A percentile compares a stretch with the other conserved stretches of the same genome.
Evolutionary conservation across 2,329 filamentous ascomycete species (phyloP).

Genomic region (Neonectria magnoliae): DNA sequence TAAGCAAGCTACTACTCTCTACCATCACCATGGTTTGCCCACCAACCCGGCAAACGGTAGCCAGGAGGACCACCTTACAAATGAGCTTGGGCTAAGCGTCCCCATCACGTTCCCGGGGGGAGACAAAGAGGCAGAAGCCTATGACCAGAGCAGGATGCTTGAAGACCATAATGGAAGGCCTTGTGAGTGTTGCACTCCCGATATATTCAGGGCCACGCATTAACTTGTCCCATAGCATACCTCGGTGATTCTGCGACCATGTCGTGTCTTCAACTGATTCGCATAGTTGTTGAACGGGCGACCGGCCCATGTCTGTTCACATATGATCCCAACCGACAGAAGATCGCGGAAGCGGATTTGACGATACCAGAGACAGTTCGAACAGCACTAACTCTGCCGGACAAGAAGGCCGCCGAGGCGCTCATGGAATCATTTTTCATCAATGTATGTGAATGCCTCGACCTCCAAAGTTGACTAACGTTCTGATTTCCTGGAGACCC

Average conservation of each 20-base stretch:
- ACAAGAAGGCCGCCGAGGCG: slow-evolving; percentile 62
- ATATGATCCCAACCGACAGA: slow-evolving; percentile 64
- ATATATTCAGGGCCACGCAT: background rate
- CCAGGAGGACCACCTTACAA: background rate
- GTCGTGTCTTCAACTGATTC: slow-evolving; percentile 68
- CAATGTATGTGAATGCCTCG: slow-evolving; percentile 56
- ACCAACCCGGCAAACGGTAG: background rate
- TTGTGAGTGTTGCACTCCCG: slow-evolving; percentile 52
- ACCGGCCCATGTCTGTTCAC: slow-evolving; percentile 67
- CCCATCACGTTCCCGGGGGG: slow-evolving; percentile 51
- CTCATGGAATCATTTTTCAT: slow-evolving; percentile 63
- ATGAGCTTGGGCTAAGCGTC: slow-evolving; percentile 37
- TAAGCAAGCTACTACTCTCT: background rate
- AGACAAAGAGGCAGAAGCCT: slow-evolving; percentile 66
- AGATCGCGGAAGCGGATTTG: slow-evolving; percentile 48
- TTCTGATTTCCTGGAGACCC: slow-evolving; percentile 55
- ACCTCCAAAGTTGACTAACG: background rate
- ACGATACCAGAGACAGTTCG: background rate
- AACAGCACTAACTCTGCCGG: slow-evolving; percentile 54
- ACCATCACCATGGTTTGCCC: background rate
- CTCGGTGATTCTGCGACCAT: slow-evolving; percentile 71
- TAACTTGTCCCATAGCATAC: slow-evolving; percentile 57
- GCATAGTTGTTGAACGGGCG: slow-evolving; percentile 66
- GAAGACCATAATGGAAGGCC: slow-evolving; percentile 67
- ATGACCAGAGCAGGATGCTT: slow-evolving; percentile 66